These are phyloP conservation scores for Leccinum truebloodii DNA, from an alignment of 768 basidiomycete species.

Conservation along the genomic window DNA sequence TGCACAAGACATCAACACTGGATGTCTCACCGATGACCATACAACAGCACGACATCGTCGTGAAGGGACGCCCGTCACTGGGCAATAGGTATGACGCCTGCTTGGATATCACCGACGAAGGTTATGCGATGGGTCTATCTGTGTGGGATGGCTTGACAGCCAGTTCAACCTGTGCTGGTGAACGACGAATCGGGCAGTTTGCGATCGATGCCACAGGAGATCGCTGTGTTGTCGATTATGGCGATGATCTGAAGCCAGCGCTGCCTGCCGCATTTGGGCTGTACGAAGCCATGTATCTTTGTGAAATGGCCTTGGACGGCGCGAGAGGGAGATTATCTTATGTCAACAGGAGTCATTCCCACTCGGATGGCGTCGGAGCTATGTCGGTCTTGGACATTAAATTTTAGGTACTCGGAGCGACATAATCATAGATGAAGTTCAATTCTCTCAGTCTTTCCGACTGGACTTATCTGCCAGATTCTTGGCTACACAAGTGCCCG, in stretches of 20 bases:
- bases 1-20: neutral
- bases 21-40: neutral
- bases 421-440: neutral
- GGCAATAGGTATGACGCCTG: neutral
- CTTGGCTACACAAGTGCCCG: no score
- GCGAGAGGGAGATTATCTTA: neutral
- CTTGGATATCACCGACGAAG: neutral
- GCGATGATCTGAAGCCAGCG: neutral
- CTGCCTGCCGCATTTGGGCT: neutral
- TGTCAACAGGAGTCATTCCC: neutral
- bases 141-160: neutral
- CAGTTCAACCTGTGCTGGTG: neutral
- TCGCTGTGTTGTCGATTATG: neutral
- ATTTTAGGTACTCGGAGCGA: neutral
- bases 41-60: neutral
- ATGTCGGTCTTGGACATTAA: neutral
- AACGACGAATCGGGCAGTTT: neutral
- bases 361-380: neutral
- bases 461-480: no score
- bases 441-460: neutral
- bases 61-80: neutral
- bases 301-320: neutral
- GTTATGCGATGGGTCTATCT: neutral
- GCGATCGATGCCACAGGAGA: neutral
- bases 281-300: neutral